Percentiles rank a stretch among this genome's conserved stretches.
Conservation (phyloP, 2,329 filamentous ascomycete genomes). For the Arthrinium phaeospermum region DNA sequence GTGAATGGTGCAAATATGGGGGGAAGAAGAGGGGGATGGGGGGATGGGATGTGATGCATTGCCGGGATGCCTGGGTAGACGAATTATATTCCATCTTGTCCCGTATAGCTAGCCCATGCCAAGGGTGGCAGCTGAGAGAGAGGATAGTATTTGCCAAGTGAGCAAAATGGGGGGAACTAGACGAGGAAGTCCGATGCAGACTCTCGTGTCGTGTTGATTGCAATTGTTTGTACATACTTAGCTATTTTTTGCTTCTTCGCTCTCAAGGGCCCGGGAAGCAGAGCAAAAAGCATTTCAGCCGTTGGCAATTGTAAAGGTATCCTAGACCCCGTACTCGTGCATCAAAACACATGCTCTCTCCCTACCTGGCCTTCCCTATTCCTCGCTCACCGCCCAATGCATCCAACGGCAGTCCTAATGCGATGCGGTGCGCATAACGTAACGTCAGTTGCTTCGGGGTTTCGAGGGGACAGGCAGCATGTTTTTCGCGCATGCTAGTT, state of each 20-base stretch:
- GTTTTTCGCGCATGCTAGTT: not conserved
- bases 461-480: not conserved
- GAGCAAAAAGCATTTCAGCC: not conserved
- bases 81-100: not conserved
- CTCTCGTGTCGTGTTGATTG: not conserved
- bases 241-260: not conserved
- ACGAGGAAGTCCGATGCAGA: not conserved
- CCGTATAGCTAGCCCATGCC: not conserved
- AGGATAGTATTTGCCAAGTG: not conserved
- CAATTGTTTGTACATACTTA: not conserved
- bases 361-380: not conserved
- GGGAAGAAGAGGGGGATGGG: not conserved
- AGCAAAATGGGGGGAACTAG: not conserved
- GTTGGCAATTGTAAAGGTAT: not conserved
- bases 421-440: conserved; percentile 1
- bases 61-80: not conserved
- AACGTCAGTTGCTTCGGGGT: conserved; percentile 9
- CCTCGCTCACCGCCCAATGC: not conserved
- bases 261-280: not conserved
- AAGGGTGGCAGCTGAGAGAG: not conserved
- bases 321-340: not conserved
- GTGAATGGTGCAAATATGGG: conserved; percentile 5
- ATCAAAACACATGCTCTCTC: not conserved
- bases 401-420: conserved; percentile 1
- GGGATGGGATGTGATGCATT: not conserved